These are phyloP conservation scores for Penicillium chermesinum DNA, from an alignment of 495 filamentous ascomycete genomes.

Conservation along the genomic window DNA sequence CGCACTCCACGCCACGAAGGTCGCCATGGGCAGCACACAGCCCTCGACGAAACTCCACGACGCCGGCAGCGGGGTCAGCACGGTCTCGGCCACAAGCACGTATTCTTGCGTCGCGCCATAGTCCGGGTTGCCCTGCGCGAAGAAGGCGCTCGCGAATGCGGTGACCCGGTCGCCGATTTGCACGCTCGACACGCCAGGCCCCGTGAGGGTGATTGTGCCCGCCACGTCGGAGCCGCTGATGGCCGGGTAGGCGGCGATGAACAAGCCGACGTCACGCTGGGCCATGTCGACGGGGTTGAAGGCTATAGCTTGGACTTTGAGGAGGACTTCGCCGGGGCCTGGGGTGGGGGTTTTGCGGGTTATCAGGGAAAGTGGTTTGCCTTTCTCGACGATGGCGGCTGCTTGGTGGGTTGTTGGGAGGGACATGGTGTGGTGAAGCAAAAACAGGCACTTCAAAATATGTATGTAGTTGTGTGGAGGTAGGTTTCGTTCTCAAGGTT, in stretches of 20 bases:
- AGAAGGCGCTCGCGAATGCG: slow-evolving; percentile 30
- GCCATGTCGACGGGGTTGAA: slow-evolving; percentile 41
- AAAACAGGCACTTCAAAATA: too few relatives aligned
- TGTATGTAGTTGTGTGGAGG: too few relatives aligned
- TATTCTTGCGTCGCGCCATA: slow-evolving; percentile 42
- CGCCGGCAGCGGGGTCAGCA: slow-evolving; percentile 8
- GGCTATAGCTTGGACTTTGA: slow-evolving; percentile 41
- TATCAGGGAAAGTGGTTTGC: slow-evolving; percentile 4
- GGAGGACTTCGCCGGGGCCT: slow-evolving; percentile 30
- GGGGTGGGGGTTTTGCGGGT: slow-evolving; percentile 13
- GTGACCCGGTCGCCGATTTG: slow-evolving; percentile 27
- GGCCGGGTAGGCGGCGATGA: slow-evolving; percentile 29
- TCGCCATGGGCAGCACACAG: slow-evolving; percentile 12
- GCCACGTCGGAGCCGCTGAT: slow-evolving; percentile 39
- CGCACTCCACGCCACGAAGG: slow-evolving; percentile 6
- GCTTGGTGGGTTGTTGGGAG: neutral
- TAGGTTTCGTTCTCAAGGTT: too few relatives aligned
- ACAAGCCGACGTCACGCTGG: slow-evolving; percentile 30
- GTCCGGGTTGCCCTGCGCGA: slow-evolving; percentile 17
- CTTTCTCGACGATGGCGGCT: slow-evolving; percentile 11
- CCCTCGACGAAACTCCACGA: slow-evolving; percentile 9
- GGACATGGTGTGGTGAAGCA: neutral
- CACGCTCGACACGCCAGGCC: slow-evolving; percentile 26
- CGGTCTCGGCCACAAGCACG: slow-evolving; percentile 10
- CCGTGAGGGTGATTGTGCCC: slow-evolving; percentile 32